Conservation (phyloP, 129 eudicot genomes). For the Pseudognaphalium luteoalbum region DNA sequence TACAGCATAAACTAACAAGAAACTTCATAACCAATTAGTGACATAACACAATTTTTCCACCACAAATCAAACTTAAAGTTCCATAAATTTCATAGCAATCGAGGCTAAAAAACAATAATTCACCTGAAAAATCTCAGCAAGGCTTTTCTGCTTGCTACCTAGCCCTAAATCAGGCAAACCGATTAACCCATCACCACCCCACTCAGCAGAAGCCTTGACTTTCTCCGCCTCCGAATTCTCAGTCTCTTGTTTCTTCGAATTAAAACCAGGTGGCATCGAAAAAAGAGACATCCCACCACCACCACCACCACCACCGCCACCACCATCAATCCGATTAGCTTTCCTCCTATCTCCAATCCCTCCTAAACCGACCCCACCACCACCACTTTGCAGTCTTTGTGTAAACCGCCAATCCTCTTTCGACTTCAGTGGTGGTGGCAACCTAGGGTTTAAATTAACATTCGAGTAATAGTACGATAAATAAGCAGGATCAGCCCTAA, state of each 20-base stretch:
- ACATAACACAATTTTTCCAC: background rate
- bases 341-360: constrained; percentile 96
- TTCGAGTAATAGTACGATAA: constrained; percentile 74
- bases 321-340: constrained; percentile 59
- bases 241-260: constrained; percentile 71
- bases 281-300: constrained; percentile 63
- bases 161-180: constrained; percentile 94
- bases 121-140: constrained; percentile 97
- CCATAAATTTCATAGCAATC: background rate
- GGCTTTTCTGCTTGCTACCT: constrained; percentile 89
- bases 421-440: constrained; percentile 78
- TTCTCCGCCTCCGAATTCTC: constrained; percentile 62
- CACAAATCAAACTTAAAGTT: background rate
- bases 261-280: constrained; percentile 88
- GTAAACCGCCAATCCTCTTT: constrained; percentile 81
- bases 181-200: constrained; percentile 95
- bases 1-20: constrained; percentile 8
- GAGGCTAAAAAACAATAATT: background rate
- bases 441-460: constrained; percentile 80
- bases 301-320: constrained; percentile 57
- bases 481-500: constrained; percentile 91
- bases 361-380: constrained; percentile 78
- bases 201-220: constrained; percentile 61
- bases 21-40: constrained; percentile 1
- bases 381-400: constrained; percentile 84